These are phyloP conservation scores for Zygoascus tannicola DNA, from an alignment of 805 yeast species.

Conservation along the genomic window DNA sequence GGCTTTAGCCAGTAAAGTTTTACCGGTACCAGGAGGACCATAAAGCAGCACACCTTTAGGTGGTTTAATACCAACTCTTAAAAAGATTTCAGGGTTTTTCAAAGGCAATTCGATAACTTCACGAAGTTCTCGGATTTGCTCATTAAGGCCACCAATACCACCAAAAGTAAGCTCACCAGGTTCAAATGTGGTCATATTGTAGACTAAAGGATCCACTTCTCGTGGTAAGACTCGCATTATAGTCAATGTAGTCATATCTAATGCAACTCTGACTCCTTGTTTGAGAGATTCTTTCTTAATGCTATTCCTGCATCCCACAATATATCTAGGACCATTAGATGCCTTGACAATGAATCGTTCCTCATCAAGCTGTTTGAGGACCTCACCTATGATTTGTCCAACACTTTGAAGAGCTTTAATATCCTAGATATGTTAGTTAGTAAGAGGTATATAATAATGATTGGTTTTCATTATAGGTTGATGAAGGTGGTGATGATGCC, in stretches of 20 bases:
- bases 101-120: conserved; percentile 96
- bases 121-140: conserved; percentile 91
- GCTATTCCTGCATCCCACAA: conserved; percentile 93
- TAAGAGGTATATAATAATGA: not conserved
- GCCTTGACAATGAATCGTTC: conserved; percentile 94
- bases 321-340: conserved; percentile 93
- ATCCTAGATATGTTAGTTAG: conserved; percentile 37
- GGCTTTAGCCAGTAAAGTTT: conserved; percentile 90
- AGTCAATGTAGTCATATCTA: conserved; percentile 95
- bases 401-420: conserved; percentile 94
- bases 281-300: conserved; percentile 73
- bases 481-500: too few relatives aligned
- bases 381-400: conserved; percentile 96
- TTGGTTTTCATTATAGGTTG: not conserved
- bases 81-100: conserved; percentile 91
- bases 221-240: conserved; percentile 96
- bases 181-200: conserved; percentile 95
- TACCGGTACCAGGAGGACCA: conserved; percentile 99
- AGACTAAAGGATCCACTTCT: conserved; percentile 96
- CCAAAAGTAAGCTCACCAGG: conserved; percentile 95
- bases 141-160: conserved; percentile 92
- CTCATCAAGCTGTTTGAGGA: conserved; percentile 86
- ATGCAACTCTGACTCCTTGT: conserved; percentile 92
- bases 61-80: conserved; percentile 96
- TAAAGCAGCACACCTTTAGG: conserved; percentile 95